These are phyloP conservation scores for Uronychia binucleata DNA, from an alignment of 73 alveolate genomes.

Conservation along the genomic window DNA sequence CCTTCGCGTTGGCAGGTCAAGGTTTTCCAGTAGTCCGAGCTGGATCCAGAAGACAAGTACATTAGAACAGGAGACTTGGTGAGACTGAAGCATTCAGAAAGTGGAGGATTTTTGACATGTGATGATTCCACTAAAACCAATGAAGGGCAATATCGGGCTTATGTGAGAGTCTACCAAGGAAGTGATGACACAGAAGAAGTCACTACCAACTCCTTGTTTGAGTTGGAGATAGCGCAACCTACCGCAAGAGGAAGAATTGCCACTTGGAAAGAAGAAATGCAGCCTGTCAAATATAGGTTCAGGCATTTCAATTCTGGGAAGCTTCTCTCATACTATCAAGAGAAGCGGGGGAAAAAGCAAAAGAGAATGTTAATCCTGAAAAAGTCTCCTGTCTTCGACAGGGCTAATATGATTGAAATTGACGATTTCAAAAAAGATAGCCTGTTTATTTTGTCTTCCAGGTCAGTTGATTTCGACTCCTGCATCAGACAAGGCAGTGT, in stretches of 20 bases:
- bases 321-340: not conserved
- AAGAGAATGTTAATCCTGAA: not conserved
- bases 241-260: slow-evolving; percentile 18
- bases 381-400: not conserved
- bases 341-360: not conserved
- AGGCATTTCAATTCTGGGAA: slow-evolving; percentile 44
- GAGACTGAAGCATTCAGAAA: slow-evolving; percentile 57
- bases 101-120: slow-evolving; percentile 39
- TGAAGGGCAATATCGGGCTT: slow-evolving; percentile 30
- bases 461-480: not conserved
- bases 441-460: not conserved
- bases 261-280: not conserved
- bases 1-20: slow-evolving; percentile 24
- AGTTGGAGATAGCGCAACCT: slow-evolving; percentile 28
- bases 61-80: slow-evolving; percentile 38
- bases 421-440: not conserved
- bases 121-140: slow-evolving; percentile 30
- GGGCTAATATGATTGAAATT: not conserved
- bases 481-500: not conserved
- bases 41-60: slow-evolving; percentile 14
- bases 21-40: slow-evolving; percentile 7
- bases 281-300: slow-evolving; percentile 10
- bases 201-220: slow-evolving; percentile 38
- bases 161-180: slow-evolving; percentile 51
- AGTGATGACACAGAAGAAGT: slow-evolving; percentile 36